Percentiles rank a stretch among this genome's conserved stretches.
Evolutionary conservation across 192 early-diverging fungal genomes (phyloP).

Genomic region (Coemansia pectinata): DNA sequence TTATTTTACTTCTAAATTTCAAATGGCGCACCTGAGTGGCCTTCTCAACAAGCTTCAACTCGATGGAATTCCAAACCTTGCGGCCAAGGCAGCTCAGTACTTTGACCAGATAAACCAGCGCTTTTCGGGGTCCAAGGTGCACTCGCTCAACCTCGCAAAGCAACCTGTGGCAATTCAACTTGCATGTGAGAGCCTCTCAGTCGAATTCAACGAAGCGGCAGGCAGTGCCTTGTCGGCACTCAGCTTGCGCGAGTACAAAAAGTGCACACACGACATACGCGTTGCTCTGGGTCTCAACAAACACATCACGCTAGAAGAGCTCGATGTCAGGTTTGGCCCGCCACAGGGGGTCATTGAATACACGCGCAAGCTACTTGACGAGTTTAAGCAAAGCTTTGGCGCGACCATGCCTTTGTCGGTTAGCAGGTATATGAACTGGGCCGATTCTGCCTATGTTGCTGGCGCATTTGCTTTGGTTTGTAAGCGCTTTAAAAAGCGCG

Average conservation of each 20-base stretch:
- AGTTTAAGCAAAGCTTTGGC: slow-evolving; percentile 28
- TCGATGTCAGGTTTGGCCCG: slow-evolving; percentile 45
- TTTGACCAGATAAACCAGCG: slow-evolving; percentile 40
- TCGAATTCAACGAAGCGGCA: slow-evolving; percentile 46
- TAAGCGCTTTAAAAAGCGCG: slow-evolving; percentile 47
- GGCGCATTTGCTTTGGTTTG: slow-evolving; percentile 39
- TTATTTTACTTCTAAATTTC: neutral
- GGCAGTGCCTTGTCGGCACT: slow-evolving; percentile 44
- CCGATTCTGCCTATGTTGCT: slow-evolving; percentile 43
- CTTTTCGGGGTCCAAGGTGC: slow-evolving; percentile 19
- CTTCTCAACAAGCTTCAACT: slow-evolving; percentile 35
- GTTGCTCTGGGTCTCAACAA: slow-evolving; percentile 38
- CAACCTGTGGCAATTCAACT: slow-evolving; percentile 44
- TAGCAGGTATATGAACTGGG: slow-evolving; percentile 38
- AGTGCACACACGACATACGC: slow-evolving; percentile 33
- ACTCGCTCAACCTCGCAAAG: slow-evolving; percentile 22
- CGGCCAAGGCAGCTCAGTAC: slow-evolving; percentile 49
- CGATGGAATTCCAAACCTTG: slow-evolving; percentile 30
- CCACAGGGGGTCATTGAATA: slow-evolving; percentile 31
- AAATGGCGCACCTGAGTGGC: slow-evolving; percentile 30
- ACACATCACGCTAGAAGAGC: slow-evolving; percentile 44
- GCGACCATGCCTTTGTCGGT: slow-evolving; percentile 31
- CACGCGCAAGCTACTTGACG: slow-evolving; percentile 28
- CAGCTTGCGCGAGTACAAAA: slow-evolving; percentile 19
- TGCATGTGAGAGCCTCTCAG: slow-evolving; percentile 42